Conservation (phyloP, 2,329 filamentous ascomycete species). For the Arthrobotrys entomopaga region DNA sequence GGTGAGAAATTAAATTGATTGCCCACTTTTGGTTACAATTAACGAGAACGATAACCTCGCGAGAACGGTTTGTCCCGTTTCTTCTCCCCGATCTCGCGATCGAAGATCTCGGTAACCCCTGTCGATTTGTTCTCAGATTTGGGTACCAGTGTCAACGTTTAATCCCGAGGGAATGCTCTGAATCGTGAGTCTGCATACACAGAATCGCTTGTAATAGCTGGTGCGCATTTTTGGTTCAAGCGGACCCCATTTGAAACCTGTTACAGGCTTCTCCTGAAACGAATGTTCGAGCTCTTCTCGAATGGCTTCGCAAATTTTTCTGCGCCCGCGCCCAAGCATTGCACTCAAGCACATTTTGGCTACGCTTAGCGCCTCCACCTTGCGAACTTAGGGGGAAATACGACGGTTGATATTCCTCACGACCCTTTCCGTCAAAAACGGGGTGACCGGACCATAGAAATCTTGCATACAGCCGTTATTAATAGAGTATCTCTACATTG, state of each 20-base stretch:
- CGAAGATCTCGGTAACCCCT: slow-evolving; percentile 52
- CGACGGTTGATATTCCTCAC: slow-evolving; percentile 1
- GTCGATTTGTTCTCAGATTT: slow-evolving; percentile 46
- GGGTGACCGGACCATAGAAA: not conserved
- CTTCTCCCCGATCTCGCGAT: slow-evolving; percentile 54
- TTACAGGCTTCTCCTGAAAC: slow-evolving; percentile 13
- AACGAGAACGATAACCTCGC: slow-evolving; percentile 45
- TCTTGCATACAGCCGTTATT: not conserved
- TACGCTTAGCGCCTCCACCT: no score
- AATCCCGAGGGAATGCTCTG: slow-evolving; percentile 14
- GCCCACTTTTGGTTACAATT: slow-evolving; percentile 35
- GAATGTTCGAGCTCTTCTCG: not conserved
- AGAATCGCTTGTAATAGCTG: not conserved
- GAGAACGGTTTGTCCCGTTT: slow-evolving; percentile 51
- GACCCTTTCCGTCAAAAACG: slow-evolving; percentile 8
- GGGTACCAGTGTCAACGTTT: slow-evolving; percentile 32
- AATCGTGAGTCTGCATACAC: not conserved
- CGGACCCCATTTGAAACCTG: slow-evolving; percentile 12
- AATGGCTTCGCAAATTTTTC: slow-evolving; percentile 8
- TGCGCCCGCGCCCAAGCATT: not conserved
- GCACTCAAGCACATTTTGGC: no score
- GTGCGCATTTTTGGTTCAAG: not conserved
- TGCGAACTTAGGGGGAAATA: not conserved
- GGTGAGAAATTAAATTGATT: slow-evolving; percentile 36
- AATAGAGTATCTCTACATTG: not conserved